A percentile compares a stretch with the other conserved stretches of the same genome.
These are phyloP conservation scores for Escovopsis sp. DNA, from an alignment of 2,329 filamentous ascomycete genomes.

Conservation along the genomic window DNA sequence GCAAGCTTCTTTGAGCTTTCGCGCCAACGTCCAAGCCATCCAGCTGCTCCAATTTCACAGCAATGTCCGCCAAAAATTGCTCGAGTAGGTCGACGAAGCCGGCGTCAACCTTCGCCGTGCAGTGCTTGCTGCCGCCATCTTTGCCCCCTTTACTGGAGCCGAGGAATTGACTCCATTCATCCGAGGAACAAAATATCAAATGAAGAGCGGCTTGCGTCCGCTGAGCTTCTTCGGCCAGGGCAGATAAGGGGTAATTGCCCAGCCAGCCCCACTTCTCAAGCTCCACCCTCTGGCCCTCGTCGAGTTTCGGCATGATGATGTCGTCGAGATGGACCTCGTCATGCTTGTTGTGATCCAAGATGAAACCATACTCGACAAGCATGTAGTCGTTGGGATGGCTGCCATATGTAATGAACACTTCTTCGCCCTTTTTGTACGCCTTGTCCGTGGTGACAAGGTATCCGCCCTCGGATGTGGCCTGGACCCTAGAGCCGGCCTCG, in stretches of 20 bases:
- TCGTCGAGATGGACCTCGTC: slow-evolving; percentile 36
- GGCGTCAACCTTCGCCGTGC: no score
- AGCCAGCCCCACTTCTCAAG: slow-evolving; percentile 32
- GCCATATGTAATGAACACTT: slow-evolving; percentile 58
- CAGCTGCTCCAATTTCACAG: no score
- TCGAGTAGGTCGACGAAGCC: no score
- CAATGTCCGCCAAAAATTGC: no score
- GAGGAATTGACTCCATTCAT: background rate
- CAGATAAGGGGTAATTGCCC: slow-evolving; percentile 35
- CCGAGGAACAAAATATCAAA: no score
- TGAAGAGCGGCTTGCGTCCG: slow-evolving; percentile 41
- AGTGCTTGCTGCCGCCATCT: no score
- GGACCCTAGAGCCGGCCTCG: slow-evolving; percentile 1
- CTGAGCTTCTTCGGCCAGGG: slow-evolving; percentile 30
- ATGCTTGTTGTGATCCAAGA: slow-evolving; percentile 32
- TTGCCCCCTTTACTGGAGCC: background rate
- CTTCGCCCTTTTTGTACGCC: slow-evolving; percentile 33
- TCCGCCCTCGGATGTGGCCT: background rate
- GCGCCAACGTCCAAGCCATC: no score
- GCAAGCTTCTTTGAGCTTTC: no score
- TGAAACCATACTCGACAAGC: slow-evolving; percentile 50
- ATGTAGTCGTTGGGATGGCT: slow-evolving; percentile 58
- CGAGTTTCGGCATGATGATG: slow-evolving; percentile 26
- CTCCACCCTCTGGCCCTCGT: slow-evolving; percentile 20
- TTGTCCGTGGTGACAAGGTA: slow-evolving; percentile 1